phyloP scores from a whole-genome alignment of 805 yeast genomes.

The Zygotorulaspora sp. region DNA sequence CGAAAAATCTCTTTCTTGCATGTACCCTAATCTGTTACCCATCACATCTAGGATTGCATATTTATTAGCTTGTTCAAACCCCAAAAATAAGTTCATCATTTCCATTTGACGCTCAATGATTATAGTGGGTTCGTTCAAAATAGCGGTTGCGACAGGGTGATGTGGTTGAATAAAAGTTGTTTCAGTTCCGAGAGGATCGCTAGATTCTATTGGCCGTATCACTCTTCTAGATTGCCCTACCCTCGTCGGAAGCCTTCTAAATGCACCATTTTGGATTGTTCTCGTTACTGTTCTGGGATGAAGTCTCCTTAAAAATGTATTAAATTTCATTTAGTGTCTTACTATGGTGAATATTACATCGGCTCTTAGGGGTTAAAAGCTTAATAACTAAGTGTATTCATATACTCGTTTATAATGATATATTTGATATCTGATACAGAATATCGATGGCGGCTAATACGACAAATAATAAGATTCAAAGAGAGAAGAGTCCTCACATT shows the following conservation, averaged over 20 bases:
- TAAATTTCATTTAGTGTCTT: background rate
- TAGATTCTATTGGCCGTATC: constrained; percentile 3
- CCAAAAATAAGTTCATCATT: constrained; percentile 78
- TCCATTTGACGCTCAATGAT: constrained; percentile 87
- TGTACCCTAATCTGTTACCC: constrained; percentile 73
- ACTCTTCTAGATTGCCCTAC: background rate
- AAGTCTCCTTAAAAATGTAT: constrained; percentile 11
- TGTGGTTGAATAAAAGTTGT: constrained; percentile 40
- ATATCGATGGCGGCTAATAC: background rate
- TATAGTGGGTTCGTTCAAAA: constrained; percentile 74
- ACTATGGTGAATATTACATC: too few relatives aligned
- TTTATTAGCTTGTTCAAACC: constrained; percentile 86
- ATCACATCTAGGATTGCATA: constrained; percentile 67
- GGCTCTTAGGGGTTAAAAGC: too few relatives aligned
- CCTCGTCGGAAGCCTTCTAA: constrained; percentile 8
- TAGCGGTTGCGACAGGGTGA: constrained; percentile 52
- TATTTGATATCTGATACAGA: too few relatives aligned
- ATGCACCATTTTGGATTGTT: constrained; percentile 12
- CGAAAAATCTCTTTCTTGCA: constrained; percentile 78
- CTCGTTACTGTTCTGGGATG: constrained; percentile 11
- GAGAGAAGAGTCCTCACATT: too few relatives aligned
- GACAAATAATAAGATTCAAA: too few relatives aligned
- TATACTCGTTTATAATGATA: too few relatives aligned
- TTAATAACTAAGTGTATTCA: too few relatives aligned
- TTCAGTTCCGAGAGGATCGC: constrained; percentile 2